A percentile compares a stretch with the other conserved stretches of the same genome.
Evolutionary conservation across 2,329 filamentous ascomycete species (phyloP).

Genomic region (Uncinocarpus reesii): DNA sequence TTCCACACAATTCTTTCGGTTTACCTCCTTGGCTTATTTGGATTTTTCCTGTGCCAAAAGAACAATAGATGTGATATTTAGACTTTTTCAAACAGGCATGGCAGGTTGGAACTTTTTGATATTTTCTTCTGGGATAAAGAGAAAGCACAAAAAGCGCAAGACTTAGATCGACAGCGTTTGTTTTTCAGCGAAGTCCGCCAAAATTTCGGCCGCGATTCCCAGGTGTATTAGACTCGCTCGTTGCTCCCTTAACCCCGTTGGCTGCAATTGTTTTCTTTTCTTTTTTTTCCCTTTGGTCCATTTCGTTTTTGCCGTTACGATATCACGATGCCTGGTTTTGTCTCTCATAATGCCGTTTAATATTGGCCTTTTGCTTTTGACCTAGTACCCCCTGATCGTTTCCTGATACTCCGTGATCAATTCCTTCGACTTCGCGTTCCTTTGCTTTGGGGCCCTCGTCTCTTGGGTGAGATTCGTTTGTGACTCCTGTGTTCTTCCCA

Average conservation of each 20-base stretch:
- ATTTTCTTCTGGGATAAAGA: conserved; percentile 2
- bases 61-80: conserved; percentile 3
- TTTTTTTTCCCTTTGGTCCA: background rate
- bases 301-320: conserved; percentile 7
- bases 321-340: conserved; percentile 3
- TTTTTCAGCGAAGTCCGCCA: background rate
- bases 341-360: background rate
- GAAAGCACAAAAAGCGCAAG: background rate
- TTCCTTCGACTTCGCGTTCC: background rate
- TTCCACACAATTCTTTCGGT: background rate
- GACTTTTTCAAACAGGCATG: too few species aligned
- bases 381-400: background rate
- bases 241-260: background rate
- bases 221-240: background rate
- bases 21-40: background rate
- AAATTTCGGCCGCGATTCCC: background rate
- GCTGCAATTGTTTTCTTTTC: background rate
- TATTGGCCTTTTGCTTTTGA: background rate
- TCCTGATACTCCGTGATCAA: background rate
- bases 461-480: too few species aligned
- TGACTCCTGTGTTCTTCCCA: background rate
- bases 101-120: background rate
- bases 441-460: background rate
- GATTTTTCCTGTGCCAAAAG: background rate
- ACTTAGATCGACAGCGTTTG: background rate